Evolutionary conservation across 2,329 filamentous ascomycete species (phyloP), one percentile per base, ranked within the genome.

Genomic region (Pseudopithomyces chartarum): DNA sequence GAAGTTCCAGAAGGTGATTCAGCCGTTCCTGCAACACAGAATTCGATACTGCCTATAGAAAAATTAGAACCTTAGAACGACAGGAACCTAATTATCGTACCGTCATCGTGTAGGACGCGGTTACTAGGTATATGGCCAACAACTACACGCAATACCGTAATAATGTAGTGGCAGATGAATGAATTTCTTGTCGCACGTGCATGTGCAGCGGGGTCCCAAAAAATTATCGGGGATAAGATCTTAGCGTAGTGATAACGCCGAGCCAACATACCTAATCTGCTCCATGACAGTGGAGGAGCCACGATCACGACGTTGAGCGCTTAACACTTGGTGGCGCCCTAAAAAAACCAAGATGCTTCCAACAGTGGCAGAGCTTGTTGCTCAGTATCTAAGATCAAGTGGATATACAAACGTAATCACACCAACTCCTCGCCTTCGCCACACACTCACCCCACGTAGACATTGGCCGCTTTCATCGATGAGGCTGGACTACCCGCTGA

Each of bases 401-500:
- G 75, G 74, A 34, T 80, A 77, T 55, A 66, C 64, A 42, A 74
- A 79, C 68, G 78, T 78, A 61, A 26, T n/a, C 56, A 63, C 63
- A 54, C 57, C 54, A 62, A 46, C 34, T 10, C 15, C 11, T n/a
- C 12, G 22, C 4, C 12, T 3, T n/a, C 23, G n/a, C 20, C 17
- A 38, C 15, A 33, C 51, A 6, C 40, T 40, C 26, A 48, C 19
- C 2, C 15, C 13, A 46, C 6, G 23, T 65, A 87, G 78, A 86
- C 85, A 19, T 76, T 87, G 22, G 74, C 80, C 23, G 81, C 80
- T n/a, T 87, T 87, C 66, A 75, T 87, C 54, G 66, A 73, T 45
- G 85, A 87, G 70, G 83, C 85, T 10, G 81, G 78, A 6, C 74
- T 88, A 17, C 76, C 83, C 12, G 59, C 74, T 17, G 80, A 85